Evolutionary conservation across 1,139 yeast genomes (phyloP).

Genomic region (Blastobotrys arbuscula): DNA sequence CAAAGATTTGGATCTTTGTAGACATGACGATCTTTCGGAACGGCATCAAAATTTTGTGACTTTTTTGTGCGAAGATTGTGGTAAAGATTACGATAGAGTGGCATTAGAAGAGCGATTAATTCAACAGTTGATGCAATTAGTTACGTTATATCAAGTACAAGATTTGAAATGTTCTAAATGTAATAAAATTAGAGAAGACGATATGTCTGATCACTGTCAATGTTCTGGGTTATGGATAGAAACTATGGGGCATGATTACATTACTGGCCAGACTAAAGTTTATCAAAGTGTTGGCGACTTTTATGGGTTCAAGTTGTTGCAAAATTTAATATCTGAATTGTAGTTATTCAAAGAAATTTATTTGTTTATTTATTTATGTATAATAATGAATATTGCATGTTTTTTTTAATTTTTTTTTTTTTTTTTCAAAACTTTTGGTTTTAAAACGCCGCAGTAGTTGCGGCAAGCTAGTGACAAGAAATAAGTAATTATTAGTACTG

Average conservation of each 20-base stretch:
- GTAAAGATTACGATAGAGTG: constrained; percentile 55
- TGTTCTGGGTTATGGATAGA: constrained; percentile 88
- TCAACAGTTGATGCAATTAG: constrained; percentile 49
- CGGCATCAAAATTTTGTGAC: constrained; percentile 28
- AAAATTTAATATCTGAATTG: constrained; percentile 38
- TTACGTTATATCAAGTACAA: constrained; percentile 66
- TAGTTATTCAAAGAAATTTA: neutral
- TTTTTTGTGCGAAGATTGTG: constrained; percentile 72
- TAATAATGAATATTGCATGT: neutral
- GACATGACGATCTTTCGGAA: constrained; percentile 26
- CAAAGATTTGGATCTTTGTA: constrained; percentile 77
- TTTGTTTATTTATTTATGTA: neutral
- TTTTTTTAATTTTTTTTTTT: neutral
- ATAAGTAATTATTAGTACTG: too few species aligned
- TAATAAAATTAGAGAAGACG: constrained; percentile 56
- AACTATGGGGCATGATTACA: constrained; percentile 44
- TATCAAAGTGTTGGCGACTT: constrained; percentile 55
- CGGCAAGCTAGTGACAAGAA: too few species aligned
- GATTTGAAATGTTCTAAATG: constrained; percentile 81
- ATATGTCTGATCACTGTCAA: constrained; percentile 68
- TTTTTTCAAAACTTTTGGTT: too few species aligned
- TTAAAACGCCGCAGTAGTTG: neutral
- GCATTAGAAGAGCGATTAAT: constrained; percentile 76
- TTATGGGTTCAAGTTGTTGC: constrained; percentile 57
- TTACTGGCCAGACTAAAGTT: constrained; percentile 44